Evolutionary conservation across 352 stramenopile genomes (phyloP).

Genomic region (Aphanomyces invadans): DNA sequence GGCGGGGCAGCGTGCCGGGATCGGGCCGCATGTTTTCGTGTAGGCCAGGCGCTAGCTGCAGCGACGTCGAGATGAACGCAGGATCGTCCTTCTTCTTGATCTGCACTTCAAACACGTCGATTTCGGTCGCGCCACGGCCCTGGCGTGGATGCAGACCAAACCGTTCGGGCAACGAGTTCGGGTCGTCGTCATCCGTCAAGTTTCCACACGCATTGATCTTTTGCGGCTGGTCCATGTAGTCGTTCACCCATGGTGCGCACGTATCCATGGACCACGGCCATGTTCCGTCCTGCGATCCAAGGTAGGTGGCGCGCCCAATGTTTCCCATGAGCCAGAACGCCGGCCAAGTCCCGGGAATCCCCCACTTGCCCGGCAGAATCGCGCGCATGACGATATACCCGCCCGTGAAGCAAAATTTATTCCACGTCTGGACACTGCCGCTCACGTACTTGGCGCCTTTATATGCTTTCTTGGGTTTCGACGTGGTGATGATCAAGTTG

Average conservation of each 20-base stretch:
- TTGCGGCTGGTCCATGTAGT: slow-evolving; percentile 86
- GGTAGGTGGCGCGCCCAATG: slow-evolving; percentile 92
- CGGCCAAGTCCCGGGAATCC: slow-evolving; percentile 93
- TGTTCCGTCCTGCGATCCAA: slow-evolving; percentile 87
- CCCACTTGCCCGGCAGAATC: slow-evolving; percentile 91
- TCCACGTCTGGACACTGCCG: slow-evolving; percentile 95
- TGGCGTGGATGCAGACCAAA: slow-evolving; percentile 87
- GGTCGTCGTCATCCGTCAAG: slow-evolving; percentile 90
- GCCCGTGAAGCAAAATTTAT: slow-evolving; percentile 99
- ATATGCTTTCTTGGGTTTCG: slow-evolving; percentile 78
- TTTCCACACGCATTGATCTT: slow-evolving; percentile 92
- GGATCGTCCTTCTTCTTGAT: slow-evolving; percentile 81
- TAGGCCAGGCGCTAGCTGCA: slow-evolving; percentile 86
- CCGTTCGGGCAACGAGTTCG: slow-evolving; percentile 67
- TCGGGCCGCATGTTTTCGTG: slow-evolving; percentile 51
- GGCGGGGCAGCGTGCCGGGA: slow-evolving; percentile 41
- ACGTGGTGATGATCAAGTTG: slow-evolving; percentile 89
- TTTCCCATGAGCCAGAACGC: slow-evolving; percentile 98
- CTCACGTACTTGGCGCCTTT: slow-evolving; percentile 73
- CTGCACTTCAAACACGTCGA: slow-evolving; percentile 92
- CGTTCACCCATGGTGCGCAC: slow-evolving; percentile 79
- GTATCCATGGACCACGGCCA: slow-evolving; percentile 96
- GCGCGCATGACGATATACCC: slow-evolving; percentile 93
- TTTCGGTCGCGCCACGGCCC: slow-evolving; percentile 94
- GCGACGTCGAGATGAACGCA: slow-evolving; percentile 87